phyloP scores from a whole-genome alignment of 331 rosid species.

The Malus hybrid region DNA sequence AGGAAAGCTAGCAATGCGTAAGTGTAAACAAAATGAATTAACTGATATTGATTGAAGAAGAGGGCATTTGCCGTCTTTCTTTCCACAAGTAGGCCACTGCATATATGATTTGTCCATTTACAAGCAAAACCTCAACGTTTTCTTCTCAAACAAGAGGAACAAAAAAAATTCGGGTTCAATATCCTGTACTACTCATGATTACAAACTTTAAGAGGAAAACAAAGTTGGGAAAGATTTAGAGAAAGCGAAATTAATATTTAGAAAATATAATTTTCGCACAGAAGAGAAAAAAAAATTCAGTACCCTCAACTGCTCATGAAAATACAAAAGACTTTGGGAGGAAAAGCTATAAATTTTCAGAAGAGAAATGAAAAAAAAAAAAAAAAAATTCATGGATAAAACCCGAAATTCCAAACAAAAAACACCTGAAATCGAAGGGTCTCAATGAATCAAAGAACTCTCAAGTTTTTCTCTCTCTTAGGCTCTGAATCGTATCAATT shows the following conservation, averaged over 20 bases:
- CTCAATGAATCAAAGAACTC: background rate
- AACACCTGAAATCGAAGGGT: background rate
- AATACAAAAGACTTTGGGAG: background rate
- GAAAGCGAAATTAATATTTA: background rate
- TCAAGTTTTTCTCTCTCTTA: background rate
- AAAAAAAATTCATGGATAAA: background rate
- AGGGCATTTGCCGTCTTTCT: constrained; percentile 7
- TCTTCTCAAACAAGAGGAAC: background rate
- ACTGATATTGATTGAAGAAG: constrained; percentile 4
- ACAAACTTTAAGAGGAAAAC: background rate
- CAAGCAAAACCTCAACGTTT: background rate
- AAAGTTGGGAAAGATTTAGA: background rate
- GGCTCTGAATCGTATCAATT: background rate
- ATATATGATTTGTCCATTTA: background rate
- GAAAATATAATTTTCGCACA: background rate
- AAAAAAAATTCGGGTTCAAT: background rate
- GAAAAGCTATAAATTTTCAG: background rate
- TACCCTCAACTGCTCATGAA: background rate
- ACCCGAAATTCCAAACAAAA: background rate
- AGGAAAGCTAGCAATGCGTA: constrained; percentile 53
- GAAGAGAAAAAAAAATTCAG: background rate
- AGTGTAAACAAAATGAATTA: constrained; percentile 21
- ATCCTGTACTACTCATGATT: background rate
- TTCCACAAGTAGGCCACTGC: constrained; percentile 4
- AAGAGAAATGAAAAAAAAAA: background rate